phyloP scores from a whole-genome alignment of 495 filamentous ascomycete genomes.

The Aspergillus asperescens region DNA sequence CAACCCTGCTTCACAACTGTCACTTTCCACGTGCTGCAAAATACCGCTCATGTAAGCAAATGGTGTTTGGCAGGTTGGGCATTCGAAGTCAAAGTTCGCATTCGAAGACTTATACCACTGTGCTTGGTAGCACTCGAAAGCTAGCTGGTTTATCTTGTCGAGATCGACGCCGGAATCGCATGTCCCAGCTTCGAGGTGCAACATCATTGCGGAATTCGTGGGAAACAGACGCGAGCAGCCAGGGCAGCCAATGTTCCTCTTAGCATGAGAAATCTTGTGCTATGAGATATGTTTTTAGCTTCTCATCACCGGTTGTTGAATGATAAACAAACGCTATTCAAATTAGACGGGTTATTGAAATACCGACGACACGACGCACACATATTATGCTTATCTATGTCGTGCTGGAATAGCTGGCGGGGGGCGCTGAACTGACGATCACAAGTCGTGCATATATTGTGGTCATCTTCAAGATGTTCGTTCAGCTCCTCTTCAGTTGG shows the following conservation, averaged over 20 bases:
- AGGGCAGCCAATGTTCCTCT: background rate
- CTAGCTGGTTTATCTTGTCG: background rate
- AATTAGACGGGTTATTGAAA: background rate
- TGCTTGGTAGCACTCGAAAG: background rate
- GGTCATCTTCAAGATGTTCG: background rate
- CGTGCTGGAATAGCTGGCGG: background rate
- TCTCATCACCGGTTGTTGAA: background rate
- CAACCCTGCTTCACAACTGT: background rate
- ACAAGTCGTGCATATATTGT: slow-evolving; percentile 4
- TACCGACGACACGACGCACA: background rate
- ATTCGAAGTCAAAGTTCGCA: background rate
- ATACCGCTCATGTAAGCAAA: background rate
- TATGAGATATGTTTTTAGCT: background rate
- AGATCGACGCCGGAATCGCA: background rate
- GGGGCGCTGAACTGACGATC: background rate
- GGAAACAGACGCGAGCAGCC: background rate
- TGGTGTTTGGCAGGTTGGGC: background rate
- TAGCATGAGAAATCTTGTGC: background rate
- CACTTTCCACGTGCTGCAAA: background rate
- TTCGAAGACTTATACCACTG: background rate
- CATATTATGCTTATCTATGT: background rate
- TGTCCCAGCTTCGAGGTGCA: background rate
- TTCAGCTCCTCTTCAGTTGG: background rate
- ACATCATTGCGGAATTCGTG: background rate
- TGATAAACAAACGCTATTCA: background rate